Percentiles rank a stretch among this genome's conserved stretches.
Conservation (phyloP, 768 basidiomycete species). For the Boletus subparvulus region DNA sequence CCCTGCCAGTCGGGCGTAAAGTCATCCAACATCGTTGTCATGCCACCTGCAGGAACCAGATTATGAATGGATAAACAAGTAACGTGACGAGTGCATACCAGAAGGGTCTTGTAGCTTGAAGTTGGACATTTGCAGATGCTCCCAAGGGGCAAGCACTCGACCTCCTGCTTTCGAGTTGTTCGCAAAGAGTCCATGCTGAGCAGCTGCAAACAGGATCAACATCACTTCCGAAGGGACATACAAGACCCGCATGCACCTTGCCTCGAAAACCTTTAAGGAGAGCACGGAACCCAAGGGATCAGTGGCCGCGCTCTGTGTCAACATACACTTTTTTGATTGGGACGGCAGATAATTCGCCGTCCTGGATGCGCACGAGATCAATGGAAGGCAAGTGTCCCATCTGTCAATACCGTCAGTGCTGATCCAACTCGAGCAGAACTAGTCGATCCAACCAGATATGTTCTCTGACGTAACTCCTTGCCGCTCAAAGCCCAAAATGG, state of each 20-base stretch:
- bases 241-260: conserved; percentile 45
- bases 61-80: neutral
- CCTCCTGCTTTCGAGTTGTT: conserved; percentile 94
- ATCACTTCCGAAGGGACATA: neutral
- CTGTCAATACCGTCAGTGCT: conserved; percentile 35
- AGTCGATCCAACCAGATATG: conserved; percentile 45
- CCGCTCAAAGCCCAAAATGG: conserved; percentile 83
- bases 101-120: conserved; percentile 46
- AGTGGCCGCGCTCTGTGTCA: conserved; percentile 69
- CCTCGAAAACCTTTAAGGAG: conserved; percentile 74
- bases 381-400: conserved; percentile 80
- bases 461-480: conserved; percentile 65
- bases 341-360: conserved; percentile 60
- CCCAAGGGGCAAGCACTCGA: conserved; percentile 91
- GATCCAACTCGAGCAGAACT: neutral
- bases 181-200: conserved; percentile 94
- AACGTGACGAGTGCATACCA: conserved; percentile 22
- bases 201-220: conserved; percentile 44
- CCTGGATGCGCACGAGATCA: conserved; percentile 74
- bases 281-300: conserved; percentile 71
- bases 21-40: conserved; percentile 55
- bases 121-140: conserved; percentile 73
- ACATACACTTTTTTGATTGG: conserved; percentile 54
- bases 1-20: conserved; percentile 86
- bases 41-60: conserved; percentile 38